Base-by-base conservation (phyloP, 2,329 filamentous ascomycete species). In the Cercospora sp. region DNA sequence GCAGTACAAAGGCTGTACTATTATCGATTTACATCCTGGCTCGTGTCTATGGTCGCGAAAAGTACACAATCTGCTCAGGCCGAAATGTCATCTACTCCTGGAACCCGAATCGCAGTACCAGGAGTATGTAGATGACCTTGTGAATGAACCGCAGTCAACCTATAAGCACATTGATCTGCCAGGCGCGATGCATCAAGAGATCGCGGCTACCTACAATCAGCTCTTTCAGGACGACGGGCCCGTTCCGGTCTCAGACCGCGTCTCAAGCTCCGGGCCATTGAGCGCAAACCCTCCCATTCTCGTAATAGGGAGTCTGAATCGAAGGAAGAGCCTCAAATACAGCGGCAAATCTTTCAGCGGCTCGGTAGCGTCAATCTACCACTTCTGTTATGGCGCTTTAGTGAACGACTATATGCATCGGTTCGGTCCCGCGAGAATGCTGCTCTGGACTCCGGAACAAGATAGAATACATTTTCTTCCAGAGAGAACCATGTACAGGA, bases 1-100 rank as follows among this genome's bases (percentile, higher is more conserved):
- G 36, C 86, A 87, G 55, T 90, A 95, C 78, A 82, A 84, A 60
- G 91, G 92, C 64, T 93, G 94, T 80, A 93, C 96, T 74, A 85
- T 98, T 55, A 83, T 99, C 74, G 94, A 98, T 76, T 82, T 97
- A 65, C 92, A 94, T 77, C 94, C 94, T 0, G 93, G 93, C 13
- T 82, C 82, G 1, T 92, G 93, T 8, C 64, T 96, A 2, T 95
- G 91, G 87, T 96, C 94, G 36, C 83, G 83, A 30, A 91, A 90
- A 74, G 82, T 98, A 0, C 89, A 97, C 76, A 84, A 92, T 0
- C 81, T 86, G 57, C 83, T 99, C 7, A 81, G 92, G 74, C 94
- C 94, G 4, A 89, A 93, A 66, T 89, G 87, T 5, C 95, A 99
- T 81, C 81, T 97, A 55, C 83, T 99, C 51, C 84, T 97, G 79